Percentiles rank a stretch among this genome's conserved stretches.
Evolutionary conservation across 495 filamentous ascomycete species (phyloP).

Genomic region (Talaromyces stipitatus): DNA sequence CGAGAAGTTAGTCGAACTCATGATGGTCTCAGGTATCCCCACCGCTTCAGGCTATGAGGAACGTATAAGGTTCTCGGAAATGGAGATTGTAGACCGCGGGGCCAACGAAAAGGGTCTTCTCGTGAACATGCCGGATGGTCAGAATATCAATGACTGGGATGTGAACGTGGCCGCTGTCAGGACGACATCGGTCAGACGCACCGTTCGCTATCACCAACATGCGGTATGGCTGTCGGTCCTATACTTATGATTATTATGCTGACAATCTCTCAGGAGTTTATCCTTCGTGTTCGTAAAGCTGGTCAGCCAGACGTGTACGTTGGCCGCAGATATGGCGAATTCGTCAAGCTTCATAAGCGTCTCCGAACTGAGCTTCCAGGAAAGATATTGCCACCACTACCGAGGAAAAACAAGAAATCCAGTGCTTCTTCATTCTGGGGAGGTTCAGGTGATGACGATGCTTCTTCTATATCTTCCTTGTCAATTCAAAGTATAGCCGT

Average conservation of each 20-base stretch:
- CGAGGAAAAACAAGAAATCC: slow-evolving; percentile 80
- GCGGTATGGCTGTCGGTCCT: slow-evolving; percentile 55
- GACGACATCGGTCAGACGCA: slow-evolving; percentile 71
- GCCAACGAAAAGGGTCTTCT: slow-evolving; percentile 85
- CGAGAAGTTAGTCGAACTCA: slow-evolving; percentile 90
- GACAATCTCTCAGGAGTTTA: slow-evolving; percentile 59
- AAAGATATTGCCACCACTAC: slow-evolving; percentile 78
- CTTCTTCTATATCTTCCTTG: slow-evolving; percentile 66
- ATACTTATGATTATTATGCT: neutral
- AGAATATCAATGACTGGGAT: slow-evolving; percentile 92
- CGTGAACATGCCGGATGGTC: slow-evolving; percentile 78
- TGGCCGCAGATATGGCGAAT: slow-evolving; percentile 82
- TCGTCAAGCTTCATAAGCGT: slow-evolving; percentile 67
- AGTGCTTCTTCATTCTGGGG: slow-evolving; percentile 49
- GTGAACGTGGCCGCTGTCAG: slow-evolving; percentile 91
- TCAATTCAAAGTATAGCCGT: slow-evolving; percentile 50
- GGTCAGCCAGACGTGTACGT: slow-evolving; percentile 67
- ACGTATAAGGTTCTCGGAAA: slow-evolving; percentile 88
- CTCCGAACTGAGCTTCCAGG: slow-evolving; percentile 83
- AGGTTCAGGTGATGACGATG: slow-evolving; percentile 59
- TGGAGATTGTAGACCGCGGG: slow-evolving; percentile 90
- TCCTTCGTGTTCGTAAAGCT: slow-evolving; percentile 71
- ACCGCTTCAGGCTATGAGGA: slow-evolving; percentile 97
- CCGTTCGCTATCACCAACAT: slow-evolving; percentile 84
- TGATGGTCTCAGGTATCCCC: slow-evolving; percentile 97